phyloP scores from a whole-genome alignment of 2,329 filamentous ascomycete species.

The Fusarium sulawesiense region DNA sequence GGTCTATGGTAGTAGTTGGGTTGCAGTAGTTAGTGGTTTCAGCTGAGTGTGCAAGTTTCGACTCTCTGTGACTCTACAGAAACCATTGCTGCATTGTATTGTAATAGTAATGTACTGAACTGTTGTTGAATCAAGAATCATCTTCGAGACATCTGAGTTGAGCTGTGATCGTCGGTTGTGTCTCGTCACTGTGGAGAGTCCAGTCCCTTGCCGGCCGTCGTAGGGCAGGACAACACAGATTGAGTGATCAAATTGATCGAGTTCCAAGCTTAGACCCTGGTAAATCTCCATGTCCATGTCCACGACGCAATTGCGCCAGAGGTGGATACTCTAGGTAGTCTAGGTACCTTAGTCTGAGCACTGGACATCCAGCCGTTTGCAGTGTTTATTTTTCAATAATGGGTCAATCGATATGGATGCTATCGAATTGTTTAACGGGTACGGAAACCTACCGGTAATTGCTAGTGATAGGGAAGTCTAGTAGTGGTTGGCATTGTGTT shows the following conservation, averaged over 20 bases:
- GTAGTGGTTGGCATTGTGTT: background rate
- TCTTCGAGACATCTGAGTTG: background rate
- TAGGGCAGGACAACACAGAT: constrained; percentile 28
- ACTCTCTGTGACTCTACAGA: constrained; percentile 1
- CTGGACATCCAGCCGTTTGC: constrained; percentile 20
- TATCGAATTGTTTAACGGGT: background rate
- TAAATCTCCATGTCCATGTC: constrained; percentile 23
- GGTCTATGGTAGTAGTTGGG: constrained; percentile 11
- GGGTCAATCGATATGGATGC: background rate
- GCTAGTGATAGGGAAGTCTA: background rate
- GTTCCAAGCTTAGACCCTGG: constrained; percentile 36
- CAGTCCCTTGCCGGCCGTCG: constrained; percentile 13
- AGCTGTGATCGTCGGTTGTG: constrained; percentile 23
- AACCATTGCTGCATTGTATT: background rate
- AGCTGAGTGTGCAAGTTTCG: constrained; percentile 18
- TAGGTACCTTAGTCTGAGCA: background rate
- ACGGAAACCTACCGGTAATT: background rate
- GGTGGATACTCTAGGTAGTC: background rate
- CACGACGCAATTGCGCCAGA: constrained; percentile 26
- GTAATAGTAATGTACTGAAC: background rate
- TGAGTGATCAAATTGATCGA: constrained; percentile 27
- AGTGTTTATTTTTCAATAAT: background rate
- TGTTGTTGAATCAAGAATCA: background rate
- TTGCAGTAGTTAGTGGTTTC: constrained; percentile 39
- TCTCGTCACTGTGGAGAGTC: constrained; percentile 34